Evolutionary conservation across 2,329 filamentous ascomycete genomes (phyloP), one percentile per base, ranked within the genome.

Genomic region (Endocalyx cinctus): DNA sequence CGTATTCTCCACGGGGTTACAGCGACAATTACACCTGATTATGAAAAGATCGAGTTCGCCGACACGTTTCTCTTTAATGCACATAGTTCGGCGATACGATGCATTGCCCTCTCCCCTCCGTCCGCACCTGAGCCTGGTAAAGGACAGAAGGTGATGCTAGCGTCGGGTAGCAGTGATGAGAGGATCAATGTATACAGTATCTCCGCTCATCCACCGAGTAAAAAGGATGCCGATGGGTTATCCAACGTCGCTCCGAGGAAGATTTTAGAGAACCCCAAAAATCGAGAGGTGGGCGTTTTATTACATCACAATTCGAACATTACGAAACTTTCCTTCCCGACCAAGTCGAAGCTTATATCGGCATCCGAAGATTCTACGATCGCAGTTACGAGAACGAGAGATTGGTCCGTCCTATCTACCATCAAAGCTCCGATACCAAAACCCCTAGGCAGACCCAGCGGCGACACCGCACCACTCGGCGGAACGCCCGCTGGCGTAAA

Each of bases 61-160:
- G 90, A 97, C 60, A 90, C 86, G 0, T 98, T 98, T 60, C 76
- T 98, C 37, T 96, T 98, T 74, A 87, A 89, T 55, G 89, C 92
- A 11, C 92, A 98, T 64, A 74, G 79, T 36, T 94, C 89, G 10
- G 83, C 92, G 5, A 87, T 98, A 57, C 84, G 88, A 50, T 94
- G 87, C 56, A 72, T 98, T 20, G 87, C 89, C 16, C 64, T 96
- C 41, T 96, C 90, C 7, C 83, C 84, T 4, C 70, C 84, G 1
- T 85, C 86, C 10, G 74, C 72, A 13, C 67, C 72, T 2, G 55
- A 67, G 36, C 70, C 67, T 10, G 77, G 70, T 44, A 81, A 83
- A 59, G 64, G 67, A n/a, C 83, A 87, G 55, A 95, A 92, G 57
- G 75, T 95, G 31, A 82, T 92, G 47, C 77, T 98, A 30, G 92